A percentile compares a stretch with the other conserved stretches of the same genome.
Evolutionary conservation across 192 early-diverging fungal species (phyloP).

Genomic region (Allomyces macrogynus): DNA sequence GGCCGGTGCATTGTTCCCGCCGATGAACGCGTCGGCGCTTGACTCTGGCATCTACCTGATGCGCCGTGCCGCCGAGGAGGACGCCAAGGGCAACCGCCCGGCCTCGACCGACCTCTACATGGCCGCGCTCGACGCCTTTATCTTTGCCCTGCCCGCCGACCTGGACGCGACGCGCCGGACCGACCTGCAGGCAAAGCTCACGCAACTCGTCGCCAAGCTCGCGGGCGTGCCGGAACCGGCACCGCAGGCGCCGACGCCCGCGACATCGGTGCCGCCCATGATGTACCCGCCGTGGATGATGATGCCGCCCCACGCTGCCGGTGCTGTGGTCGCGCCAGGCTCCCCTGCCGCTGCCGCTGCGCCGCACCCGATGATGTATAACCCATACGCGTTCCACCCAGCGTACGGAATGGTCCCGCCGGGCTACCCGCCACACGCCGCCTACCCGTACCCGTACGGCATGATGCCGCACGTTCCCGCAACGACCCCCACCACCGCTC

Average conservation of each 20-base stretch:
- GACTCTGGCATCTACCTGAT: background rate
- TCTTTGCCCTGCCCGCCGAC: background rate
- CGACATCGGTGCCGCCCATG: background rate
- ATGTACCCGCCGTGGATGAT: too few relatives aligned
- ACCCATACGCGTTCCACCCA: too few relatives aligned
- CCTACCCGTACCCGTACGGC: background rate
- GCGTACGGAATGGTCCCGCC: background rate
- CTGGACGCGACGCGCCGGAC: background rate
- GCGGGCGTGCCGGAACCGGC: background rate
- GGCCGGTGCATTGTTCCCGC: too few relatives aligned
- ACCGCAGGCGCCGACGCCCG: background rate
- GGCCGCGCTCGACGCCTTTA: too few relatives aligned
- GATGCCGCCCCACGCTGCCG: too few relatives aligned
- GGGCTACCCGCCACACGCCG: background rate
- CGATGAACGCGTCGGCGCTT: background rate
- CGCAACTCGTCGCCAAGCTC: background rate
- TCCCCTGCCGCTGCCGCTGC: too few relatives aligned
- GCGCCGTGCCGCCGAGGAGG: background rate
- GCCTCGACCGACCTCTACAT: background rate
- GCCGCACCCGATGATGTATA: too few relatives aligned
- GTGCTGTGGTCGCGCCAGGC: too few relatives aligned
- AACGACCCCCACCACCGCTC: background rate
- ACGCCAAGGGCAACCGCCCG: background rate
- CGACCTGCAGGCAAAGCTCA: background rate
- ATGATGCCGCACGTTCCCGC: background rate